Conservation (phyloP, 2,329 filamentous ascomycete species). For the Cladobotryum mycophilum region DNA sequence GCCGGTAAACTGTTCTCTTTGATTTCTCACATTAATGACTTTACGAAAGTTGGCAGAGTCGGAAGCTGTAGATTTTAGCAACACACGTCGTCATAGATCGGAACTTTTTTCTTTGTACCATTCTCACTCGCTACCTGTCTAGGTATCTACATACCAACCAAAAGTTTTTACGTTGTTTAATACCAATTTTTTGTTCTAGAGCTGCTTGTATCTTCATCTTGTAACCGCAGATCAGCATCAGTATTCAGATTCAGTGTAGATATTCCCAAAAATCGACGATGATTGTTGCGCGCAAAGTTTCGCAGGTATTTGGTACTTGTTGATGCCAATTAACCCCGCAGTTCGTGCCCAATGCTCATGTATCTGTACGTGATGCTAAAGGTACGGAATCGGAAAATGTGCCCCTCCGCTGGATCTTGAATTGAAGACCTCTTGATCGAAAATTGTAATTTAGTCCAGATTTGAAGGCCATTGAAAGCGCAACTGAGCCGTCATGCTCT, state of each 20-base stretch:
- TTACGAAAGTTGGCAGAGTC: conserved; percentile 24
- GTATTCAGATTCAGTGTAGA: too few species aligned
- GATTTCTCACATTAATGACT: conserved; percentile 24
- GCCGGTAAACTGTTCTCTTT: conserved; percentile 33
- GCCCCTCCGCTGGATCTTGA: conserved; percentile 11
- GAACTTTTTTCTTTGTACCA: too few species aligned
- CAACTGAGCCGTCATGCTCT: conserved; percentile 42
- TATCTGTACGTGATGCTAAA: neutral
- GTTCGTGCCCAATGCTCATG: too few species aligned
- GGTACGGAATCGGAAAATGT: conserved; percentile 17
- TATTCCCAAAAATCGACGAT: too few species aligned
- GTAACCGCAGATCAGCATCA: too few species aligned
- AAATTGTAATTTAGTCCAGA: conserved; percentile 19
- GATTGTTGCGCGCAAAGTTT: too few species aligned
- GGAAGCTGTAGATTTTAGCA: conserved; percentile 12
- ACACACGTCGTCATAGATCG: conserved; percentile 11
- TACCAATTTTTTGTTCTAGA: too few species aligned
- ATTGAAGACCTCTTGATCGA: conserved; percentile 8
- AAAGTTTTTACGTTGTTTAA: too few species aligned
- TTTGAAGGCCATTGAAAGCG: conserved; percentile 16
- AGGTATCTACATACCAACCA: too few species aligned
- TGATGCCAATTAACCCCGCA: too few species aligned
- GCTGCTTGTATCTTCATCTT: too few species aligned
- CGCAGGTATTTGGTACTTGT: neutral
- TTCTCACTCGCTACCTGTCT: too few species aligned